A percentile compares a stretch with the other conserved stretches of the same genome.
Evolutionary conservation across 2,329 filamentous ascomycete genomes (phyloP).

Genomic region (Apiospora malaysiana): DNA sequence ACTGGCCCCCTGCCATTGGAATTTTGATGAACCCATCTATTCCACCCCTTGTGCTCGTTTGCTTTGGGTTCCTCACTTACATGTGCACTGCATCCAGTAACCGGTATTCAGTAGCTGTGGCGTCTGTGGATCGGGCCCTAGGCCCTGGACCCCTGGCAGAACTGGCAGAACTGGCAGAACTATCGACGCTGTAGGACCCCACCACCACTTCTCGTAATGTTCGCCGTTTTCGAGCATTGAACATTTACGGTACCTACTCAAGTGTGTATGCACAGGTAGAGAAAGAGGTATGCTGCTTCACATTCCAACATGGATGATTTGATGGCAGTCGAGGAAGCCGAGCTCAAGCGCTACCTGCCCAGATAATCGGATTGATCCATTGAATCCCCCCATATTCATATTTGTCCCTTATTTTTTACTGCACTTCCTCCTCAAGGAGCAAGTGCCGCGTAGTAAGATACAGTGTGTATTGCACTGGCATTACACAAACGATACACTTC

Average conservation of each 20-base stretch:
- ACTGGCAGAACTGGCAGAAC: not conserved
- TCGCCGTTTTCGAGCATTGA: not conserved
- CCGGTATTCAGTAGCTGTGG: not conserved
- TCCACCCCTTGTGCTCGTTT: too few species aligned
- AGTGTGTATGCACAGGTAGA: too few species aligned
- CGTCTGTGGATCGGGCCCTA: not conserved
- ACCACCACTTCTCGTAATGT: not conserved
- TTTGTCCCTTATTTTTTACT: not conserved
- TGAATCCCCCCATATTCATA: not conserved
- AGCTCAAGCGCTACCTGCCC: not conserved
- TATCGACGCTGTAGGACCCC: not conserved
- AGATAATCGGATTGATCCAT: not conserved
- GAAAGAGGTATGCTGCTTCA: too few species aligned
- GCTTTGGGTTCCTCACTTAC: too few species aligned
- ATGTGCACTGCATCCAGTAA: not conserved
- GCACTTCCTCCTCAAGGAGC: not conserved
- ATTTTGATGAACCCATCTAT: not conserved
- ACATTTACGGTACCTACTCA: too few species aligned
- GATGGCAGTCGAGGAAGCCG: not conserved
- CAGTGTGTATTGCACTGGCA: constrained; percentile 2
- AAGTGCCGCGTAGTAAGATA: not conserved
- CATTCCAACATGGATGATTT: not conserved
- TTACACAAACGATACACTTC: not conserved
- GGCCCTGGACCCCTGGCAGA: not conserved
- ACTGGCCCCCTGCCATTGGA: not conserved